Base-by-base conservation (phyloP, 345 rosid genomes). In the Pistacia atlantica region DNA sequence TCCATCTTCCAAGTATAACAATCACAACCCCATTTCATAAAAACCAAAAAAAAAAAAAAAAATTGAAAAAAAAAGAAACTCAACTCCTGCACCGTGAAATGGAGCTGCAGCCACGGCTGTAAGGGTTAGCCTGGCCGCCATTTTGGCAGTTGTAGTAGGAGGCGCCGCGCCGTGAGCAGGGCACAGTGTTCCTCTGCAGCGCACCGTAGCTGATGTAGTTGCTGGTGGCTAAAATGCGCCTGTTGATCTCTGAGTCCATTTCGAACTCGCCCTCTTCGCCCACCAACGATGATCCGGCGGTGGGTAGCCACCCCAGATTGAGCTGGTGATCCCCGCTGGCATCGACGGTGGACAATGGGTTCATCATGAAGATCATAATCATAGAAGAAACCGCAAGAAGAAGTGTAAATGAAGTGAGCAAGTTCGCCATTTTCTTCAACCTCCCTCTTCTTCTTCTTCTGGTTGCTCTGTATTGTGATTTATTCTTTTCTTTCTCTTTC, bases 131-230 rank as follows among this genome's bases (percentile, higher is more conserved):
- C 83, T 87, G 89, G 52, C 87, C 92, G 4, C 97, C 93, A 42
- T 82, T 79, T 81, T 72, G 81, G 84, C 99, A 96, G 80, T 93
- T 93, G 88, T 96, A 96, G 82, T 96, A 96, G n/a, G 98, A 92
- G 12, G 98, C 92, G 3, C 99, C 98, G 42, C 99, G 94, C 1
- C 91, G 85, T 4, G 99, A 93, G 80, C 99, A 96, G 35, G 99
- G 99, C 9, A 96, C 99, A 46, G 82, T 81, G 92, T 96, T 87
- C 89, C 85, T 90, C 94, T 75, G 90, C 71, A 96, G 89, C 33
- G 98, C 97, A 45, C 95, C 97, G 80, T 96, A 96, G 97, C 99
- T 89, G 71, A 96, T 79, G 87, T 92, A 93, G 61, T 57, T 88
- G 83, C 51, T 84, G 48, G 94, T 91, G 2, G 95, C 93, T 75